Evolutionary conservation across 345 rosid genomes (phyloP).

Genomic region (Pistacia vera): DNA sequence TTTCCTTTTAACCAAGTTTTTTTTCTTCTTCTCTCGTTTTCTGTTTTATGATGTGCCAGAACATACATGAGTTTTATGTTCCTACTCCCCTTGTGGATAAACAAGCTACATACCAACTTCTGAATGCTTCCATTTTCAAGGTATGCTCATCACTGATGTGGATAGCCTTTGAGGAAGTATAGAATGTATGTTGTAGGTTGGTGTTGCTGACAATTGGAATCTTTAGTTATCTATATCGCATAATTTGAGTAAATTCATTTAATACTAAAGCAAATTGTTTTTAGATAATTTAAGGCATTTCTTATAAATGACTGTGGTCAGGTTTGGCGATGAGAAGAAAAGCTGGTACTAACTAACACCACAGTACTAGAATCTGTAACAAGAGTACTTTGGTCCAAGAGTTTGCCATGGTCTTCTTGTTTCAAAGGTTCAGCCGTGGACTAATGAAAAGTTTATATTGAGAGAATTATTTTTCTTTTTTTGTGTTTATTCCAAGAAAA

Average conservation of each 20-base stretch:
- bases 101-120: conserved; percentile 43
- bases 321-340: neutral
- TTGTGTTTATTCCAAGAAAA: neutral
- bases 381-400: neutral
- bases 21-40: conserved; percentile 18
- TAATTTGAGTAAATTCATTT: neutral
- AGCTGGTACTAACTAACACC: neutral
- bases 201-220: neutral
- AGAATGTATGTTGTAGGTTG: neutral
- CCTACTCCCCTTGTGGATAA: conserved; percentile 40
- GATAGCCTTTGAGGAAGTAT: conserved; percentile 6
- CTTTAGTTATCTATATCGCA: neutral
- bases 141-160: conserved; percentile 30
- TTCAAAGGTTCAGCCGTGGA: conserved; percentile 4
- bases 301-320: conserved; percentile 3
- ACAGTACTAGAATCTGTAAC: conserved; percentile 9
- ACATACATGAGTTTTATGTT: conserved; percentile 63
- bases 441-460: neutral
- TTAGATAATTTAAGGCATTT: neutral
- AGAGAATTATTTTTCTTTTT: neutral
- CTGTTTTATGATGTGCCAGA: conserved; percentile 53
- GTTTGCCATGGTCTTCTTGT: conserved; percentile 1
- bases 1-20: conserved; percentile 9
- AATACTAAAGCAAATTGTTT: neutral
- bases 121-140: conserved; percentile 66